Evolutionary conservation across 495 filamentous ascomycete species (phyloP).

Genomic region (Letharia lupina): DNA sequence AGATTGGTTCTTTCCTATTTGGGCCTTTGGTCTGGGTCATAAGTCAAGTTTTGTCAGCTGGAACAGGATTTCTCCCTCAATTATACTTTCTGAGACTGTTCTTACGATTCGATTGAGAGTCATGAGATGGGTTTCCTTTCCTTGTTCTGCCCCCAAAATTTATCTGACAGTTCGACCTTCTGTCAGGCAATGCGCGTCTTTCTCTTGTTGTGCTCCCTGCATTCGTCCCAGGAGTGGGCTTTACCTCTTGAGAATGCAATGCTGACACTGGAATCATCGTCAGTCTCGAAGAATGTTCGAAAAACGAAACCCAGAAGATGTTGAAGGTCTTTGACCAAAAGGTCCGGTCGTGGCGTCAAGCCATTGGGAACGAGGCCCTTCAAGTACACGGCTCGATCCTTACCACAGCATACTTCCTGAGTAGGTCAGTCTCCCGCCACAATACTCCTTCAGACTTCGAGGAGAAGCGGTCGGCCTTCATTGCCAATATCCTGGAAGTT

Average conservation of each 20-base stretch:
- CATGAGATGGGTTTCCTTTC: not conserved
- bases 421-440: slow-evolving; percentile 47
- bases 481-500: slow-evolving; percentile 39
- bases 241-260: not conserved
- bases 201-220: not conserved
- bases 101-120: not conserved
- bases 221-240: not conserved
- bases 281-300: slow-evolving; percentile 41
- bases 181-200: not conserved
- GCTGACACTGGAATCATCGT: not conserved
- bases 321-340: slow-evolving; percentile 35
- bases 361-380: slow-evolving; percentile 53
- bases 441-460: slow-evolving; percentile 30
- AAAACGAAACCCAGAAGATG: slow-evolving; percentile 33
- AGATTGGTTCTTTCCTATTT: not conserved
- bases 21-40: not conserved
- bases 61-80: not conserved
- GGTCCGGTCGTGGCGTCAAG: slow-evolving; percentile 43
- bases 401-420: slow-evolving; percentile 51
- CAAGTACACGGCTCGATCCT: slow-evolving; percentile 53
- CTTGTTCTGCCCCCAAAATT: not conserved
- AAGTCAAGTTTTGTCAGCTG: not conserved
- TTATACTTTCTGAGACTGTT: not conserved
- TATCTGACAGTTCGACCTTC: not conserved
- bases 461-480: slow-evolving; percentile 32